These are phyloP conservation scores for Fraxinus ornus DNA, from an alignment of 305 asterid species.

Conservation along the genomic window DNA sequence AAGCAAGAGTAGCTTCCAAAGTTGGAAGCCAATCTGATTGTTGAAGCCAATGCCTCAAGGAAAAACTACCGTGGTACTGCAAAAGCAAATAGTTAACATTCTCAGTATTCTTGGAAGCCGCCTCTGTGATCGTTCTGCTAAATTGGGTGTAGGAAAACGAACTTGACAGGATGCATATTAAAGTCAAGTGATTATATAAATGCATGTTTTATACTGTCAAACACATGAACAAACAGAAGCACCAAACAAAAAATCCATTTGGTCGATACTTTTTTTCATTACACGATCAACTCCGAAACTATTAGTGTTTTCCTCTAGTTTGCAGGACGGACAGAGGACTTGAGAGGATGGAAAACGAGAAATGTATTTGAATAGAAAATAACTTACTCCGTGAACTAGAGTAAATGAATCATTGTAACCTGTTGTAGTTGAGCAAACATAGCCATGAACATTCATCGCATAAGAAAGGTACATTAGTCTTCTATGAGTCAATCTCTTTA, in stretches of 20 bases:
- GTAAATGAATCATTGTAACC: constrained; percentile 59
- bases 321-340: background rate
- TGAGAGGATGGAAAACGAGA: background rate
- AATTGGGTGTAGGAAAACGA: constrained; percentile 1
- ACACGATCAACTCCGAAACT: background rate
- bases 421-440: constrained; percentile 65
- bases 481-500: constrained; percentile 71
- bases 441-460: constrained; percentile 94
- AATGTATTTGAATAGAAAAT: constrained; percentile 15
- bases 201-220: background rate
- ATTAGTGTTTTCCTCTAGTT: background rate
- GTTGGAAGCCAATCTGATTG: constrained; percentile 96
- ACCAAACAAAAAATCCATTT: background rate
- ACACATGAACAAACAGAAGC: constrained; percentile 12
- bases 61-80: constrained; percentile 90
- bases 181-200: background rate
- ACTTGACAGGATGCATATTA: background rate
- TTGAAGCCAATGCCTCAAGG: constrained; percentile 96
- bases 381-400: constrained; percentile 83
- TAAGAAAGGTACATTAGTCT: constrained; percentile 82
- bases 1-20: constrained; percentile 85
- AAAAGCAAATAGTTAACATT: constrained; percentile 10
- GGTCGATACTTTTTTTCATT: background rate
- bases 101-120: background rate
- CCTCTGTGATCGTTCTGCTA: background rate